Conservation (phyloP, 108 stramenopile genomes). For the Skeletonema menzelii region DNA sequence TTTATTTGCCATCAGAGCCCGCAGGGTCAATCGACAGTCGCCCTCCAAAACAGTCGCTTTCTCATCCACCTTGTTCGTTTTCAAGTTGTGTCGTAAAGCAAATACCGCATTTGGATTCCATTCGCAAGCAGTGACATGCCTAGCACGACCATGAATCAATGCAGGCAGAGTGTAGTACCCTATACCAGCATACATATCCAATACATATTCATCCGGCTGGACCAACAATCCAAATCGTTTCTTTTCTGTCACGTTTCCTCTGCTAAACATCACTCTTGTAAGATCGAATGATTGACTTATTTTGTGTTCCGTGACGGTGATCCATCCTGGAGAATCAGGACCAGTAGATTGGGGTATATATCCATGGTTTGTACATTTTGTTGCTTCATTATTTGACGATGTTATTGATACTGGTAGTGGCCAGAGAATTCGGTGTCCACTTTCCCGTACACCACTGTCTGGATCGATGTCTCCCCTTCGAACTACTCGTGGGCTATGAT, state of each 20-base stretch:
- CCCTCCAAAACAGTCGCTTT: slow-evolving; percentile 69
- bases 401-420: slow-evolving; percentile 25
- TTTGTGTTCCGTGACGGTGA: slow-evolving; percentile 91
- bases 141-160: slow-evolving; percentile 69
- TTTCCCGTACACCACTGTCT: slow-evolving; percentile 68
- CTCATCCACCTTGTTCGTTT: slow-evolving; percentile 72
- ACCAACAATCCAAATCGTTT: slow-evolving; percentile 83
- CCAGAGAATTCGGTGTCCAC: slow-evolving; percentile 76
- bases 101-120: slow-evolving; percentile 88
- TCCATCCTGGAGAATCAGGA: slow-evolving; percentile 73
- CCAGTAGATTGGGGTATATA: slow-evolving; percentile 39
- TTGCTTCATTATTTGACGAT: slow-evolving; percentile 16
- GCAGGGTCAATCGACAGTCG: slow-evolving; percentile 67
- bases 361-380: slow-evolving; percentile 22
- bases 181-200: slow-evolving; percentile 97
- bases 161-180: slow-evolving; percentile 96
- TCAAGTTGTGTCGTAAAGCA: slow-evolving; percentile 81
- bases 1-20: slow-evolving; percentile 2
- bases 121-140: slow-evolving; percentile 83
- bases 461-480: slow-evolving; percentile 79
- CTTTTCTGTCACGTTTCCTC: slow-evolving; percentile 94
- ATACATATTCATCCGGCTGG: slow-evolving; percentile 66
- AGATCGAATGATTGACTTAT: slow-evolving; percentile 90
- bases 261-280: slow-evolving; percentile 93
- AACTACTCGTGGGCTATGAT: slow-evolving; percentile 61